A percentile compares a stretch with the other conserved stretches of the same genome.
These are phyloP conservation scores for Cladosporium phlei DNA, from an alignment of 2,329 filamentous ascomycete species.

Conservation along the genomic window DNA sequence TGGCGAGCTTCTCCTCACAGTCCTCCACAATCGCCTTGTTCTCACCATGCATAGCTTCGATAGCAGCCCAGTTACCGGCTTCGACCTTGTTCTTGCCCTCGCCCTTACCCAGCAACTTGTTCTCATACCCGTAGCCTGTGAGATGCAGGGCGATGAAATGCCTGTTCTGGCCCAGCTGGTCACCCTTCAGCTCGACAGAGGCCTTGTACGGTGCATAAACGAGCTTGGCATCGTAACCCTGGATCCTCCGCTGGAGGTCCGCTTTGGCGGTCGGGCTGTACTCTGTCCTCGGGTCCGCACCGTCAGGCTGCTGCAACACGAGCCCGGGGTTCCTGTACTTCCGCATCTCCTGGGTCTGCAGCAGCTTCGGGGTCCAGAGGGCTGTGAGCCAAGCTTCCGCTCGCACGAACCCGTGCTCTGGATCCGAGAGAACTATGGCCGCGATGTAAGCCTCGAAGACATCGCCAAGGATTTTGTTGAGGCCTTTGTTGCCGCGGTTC, in stretches of 20 bases:
- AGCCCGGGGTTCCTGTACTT: conserved; percentile 12
- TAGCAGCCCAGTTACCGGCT: conserved; percentile 63
- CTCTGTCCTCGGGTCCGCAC: conserved; percentile 23
- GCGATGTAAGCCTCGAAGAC: conserved; percentile 89
- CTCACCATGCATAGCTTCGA: conserved; percentile 52
- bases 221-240: conserved; percentile 33
- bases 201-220: conserved; percentile 48
- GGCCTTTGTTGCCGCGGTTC: conserved; percentile 46
- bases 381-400: conserved; percentile 67
- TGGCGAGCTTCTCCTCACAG: conserved; percentile 20
- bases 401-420: conserved; percentile 55
- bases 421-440: conserved; percentile 66
- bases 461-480: conserved; percentile 73
- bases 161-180: conserved; percentile 43
- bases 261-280: conserved; percentile 38
- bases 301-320: conserved; percentile 24
- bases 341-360: conserved; percentile 32
- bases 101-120: conserved; percentile 59
- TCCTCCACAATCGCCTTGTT: conserved; percentile 27
- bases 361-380: conserved; percentile 66
- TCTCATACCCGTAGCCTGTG: conserved; percentile 63
- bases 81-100: conserved; percentile 64
- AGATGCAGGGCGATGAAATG: conserved; percentile 63
- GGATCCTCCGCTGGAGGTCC: conserved; percentile 34
- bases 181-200: conserved; percentile 52